Evolutionary conservation across 2,329 filamentous ascomycete species (phyloP), one percentile per base, ranked within the genome.

Genomic region (Penicillium crustosum): DNA sequence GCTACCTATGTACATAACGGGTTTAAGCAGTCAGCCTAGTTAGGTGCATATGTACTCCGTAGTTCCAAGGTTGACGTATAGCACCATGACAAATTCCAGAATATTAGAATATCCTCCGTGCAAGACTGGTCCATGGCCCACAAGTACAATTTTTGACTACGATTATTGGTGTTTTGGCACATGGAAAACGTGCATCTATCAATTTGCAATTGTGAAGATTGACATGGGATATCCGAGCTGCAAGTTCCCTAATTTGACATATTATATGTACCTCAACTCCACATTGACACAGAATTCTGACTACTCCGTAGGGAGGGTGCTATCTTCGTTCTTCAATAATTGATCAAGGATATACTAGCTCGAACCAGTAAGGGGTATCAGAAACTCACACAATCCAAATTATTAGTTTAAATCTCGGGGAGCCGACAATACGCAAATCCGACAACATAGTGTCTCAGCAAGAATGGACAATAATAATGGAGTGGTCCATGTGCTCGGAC

Each of bases 401-500:
- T 21, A 35, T 27, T 21, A 17, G 3, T n/a, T 43, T 27, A 12
- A 21, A 21, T 7, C 23, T 41, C 48, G 49, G 49, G 23, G n/a
- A 21, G 23, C 36, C 27, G n/a, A 29, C 21, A 35, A 49, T 27
- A 23, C 10, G 23, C 17, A 27, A 49, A 21, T 36, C 21, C 23
- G 29, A 23, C 39, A 51, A 49, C 9, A 25, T 50, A 17, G 12
- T 54, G 43, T 31, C 33, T 48, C 35, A 33, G 42, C 9, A 27
- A 49, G n/a, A 48, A 49, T 54, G 41, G 17, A 31, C 23, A 27
- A 33, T 19, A 27, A 33, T 19, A 44, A n/a, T 33, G 6, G 29
- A 25, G 25, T 31, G 35, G 31, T 49, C 36, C 36, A 47, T 51
- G 29, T 61, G 33, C 57, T 48, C 54, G 41, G 38, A 51, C 53